Evolutionary conservation across 495 filamentous ascomycete species (phyloP), one percentile per base, ranked within the genome.

Genomic region (Podospora bellae-mahoneyi): DNA sequence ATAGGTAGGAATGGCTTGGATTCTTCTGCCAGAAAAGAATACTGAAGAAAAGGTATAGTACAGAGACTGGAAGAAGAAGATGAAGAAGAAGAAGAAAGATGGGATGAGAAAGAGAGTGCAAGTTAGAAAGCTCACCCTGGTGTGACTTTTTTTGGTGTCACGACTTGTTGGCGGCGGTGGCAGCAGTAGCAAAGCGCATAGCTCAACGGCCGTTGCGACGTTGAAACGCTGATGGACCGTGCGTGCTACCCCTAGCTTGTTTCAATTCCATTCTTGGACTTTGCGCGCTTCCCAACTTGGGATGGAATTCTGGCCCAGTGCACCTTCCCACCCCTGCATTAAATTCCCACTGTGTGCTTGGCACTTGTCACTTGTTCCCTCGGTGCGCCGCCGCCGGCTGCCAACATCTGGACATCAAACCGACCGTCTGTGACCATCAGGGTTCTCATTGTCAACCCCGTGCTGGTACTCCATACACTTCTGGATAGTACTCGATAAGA

Each of bases 211-310:
- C 18, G n/a, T 54, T 53, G 48, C 62, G 60, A 32, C 60, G 68
- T 72, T 74, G 73, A 75, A 75, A 77, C 71, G 64, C 53, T 26
- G 56, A 23, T 64, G 69, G 73, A 61, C 75, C 68, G 69, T 75
- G 75, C 75, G 64, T 66, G 39, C 19, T 65, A 70, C 68, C 69
- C 72, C 73, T 75, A 66, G 69, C 62, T 61, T 70, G 74, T 76
- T 75, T 75, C 73, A 75, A 76, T 69, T 64, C 39, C 39, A 48
- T 48, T 48, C 39, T 61, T 26, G 58, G 20, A 27, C 54, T 56
- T 19, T 26, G 20, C 13, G 20, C 58, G 19, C 58, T 27, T 60
- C 19, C 20, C 57, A 60, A 13, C 57, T 60, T 60, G 60, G 54
- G 53, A 53, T 30, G 39, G 39, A 48, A 48, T 48, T 48, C 34